Evolutionary conservation across 75 land plant genomes (phyloP), one percentile per base, ranked within the genome.

Genomic region (Selaginella moellendorffii): DNA sequence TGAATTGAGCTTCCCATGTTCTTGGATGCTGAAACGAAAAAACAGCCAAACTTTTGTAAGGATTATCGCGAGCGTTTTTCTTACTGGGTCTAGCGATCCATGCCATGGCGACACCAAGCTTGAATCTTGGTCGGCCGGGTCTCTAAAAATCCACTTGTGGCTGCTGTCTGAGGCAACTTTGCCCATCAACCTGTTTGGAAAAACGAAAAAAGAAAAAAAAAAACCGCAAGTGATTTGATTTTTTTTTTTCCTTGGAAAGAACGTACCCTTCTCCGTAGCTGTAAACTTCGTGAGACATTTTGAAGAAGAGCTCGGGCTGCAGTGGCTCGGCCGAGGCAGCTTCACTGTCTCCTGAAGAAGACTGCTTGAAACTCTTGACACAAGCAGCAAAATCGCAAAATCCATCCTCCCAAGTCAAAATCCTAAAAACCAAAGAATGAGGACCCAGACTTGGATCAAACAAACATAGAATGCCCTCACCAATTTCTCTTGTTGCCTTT

Each of bases 401-500:
- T 0, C 95, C 95, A 74, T 88, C 95, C 68, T 88, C 95, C 89
- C 89, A 88, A 2, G 77, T 85, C 28, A 88, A 54, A 53, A 88
- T 88, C 95, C 95, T 88, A 14, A 36, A n/a, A 2, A 52, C 61
- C 12, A 24, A 24, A 20, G 19, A 18, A 24, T 2, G 20, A 24
- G 20, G 19, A 56, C n/a, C 8, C 9, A 20, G n/a, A 8, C 20
- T 20, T 56, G 18, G 20, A 8, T 24, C 60, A 19, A 20, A 56
- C 20, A 18, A 12, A 28, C 18, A 2, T 24, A n/a, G n/a, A n/a
- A n/a, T n/a, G n/a, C n/a, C n/a, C 27, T 24, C 77, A 85, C 88
- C 88, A 85, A 66, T 91, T 91, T 63, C 88, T 88, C 28, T 83
- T 80, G 75, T 91, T 91, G 61, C 85, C 91, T 72, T 90, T 84